Evolutionary conservation across 192 early-diverging fungal species (phyloP), one percentile per base, ranked within the genome.

Genomic region (Coemansia furcata): DNA sequence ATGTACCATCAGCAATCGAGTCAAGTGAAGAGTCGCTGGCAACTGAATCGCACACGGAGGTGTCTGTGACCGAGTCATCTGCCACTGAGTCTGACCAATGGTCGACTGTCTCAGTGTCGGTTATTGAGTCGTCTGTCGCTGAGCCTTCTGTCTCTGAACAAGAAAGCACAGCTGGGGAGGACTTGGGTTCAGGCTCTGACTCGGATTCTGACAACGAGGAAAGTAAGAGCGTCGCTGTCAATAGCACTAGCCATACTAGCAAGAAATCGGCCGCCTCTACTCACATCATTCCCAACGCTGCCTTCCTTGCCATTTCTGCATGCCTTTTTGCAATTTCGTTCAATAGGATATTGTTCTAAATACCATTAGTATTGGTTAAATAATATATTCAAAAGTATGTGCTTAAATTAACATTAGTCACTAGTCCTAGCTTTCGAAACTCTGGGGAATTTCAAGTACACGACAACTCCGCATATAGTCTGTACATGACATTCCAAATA

Each of bases 121-220:
- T 19, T 33, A 35, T 21, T 35, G 10, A 12, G 32, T 21, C 2
- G 1, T 40, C 42, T 23, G 23, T 4, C 19, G n/a, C 6, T 8
- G 47, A 23, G 47, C 26, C 21, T 8, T 55, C 54, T 14, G 14
- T n/a, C 6, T 6, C 15, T 17, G 59, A 50, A 12, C n/a, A 44
- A 29, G 59, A 35, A 29, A 50, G 55, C 23, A 32, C 63, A 26
- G 36, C 26, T 2, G 37, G 12, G 19, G 63, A 37, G 21, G 65
- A 71, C 11, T 40, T 43, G 8, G 77, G 49, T 17, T 80, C 68
- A 33, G 77, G 67, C 46, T 71, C 77, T 0, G 76, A 73, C 42
- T 67, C 68, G 12, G 67, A 68, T n/a, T 40, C 60, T 11, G 77
- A 79, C 14, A 10, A 30, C 14, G 71, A 73, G 19, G 39, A 63